These are phyloP conservation scores for Rhodotorula sp. DNA, from an alignment of 1,284 basidiomycete genomes.

Conservation along the genomic window DNA sequence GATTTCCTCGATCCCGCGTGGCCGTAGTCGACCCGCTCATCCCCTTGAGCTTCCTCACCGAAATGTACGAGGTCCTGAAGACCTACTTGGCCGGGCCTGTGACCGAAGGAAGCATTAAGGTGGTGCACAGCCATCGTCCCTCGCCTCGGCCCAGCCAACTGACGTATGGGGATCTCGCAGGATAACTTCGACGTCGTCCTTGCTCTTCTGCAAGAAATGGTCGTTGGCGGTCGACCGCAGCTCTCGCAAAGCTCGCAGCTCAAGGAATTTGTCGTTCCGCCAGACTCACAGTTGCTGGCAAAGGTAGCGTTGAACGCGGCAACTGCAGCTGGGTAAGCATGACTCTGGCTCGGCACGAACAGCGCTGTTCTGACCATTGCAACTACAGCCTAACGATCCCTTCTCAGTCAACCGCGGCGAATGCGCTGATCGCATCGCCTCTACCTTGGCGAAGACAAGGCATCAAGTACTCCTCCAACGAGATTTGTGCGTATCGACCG, in stretches of 20 bases:
- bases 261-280: constrained; percentile 35
- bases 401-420: constrained; percentile 22
- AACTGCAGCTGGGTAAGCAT: constrained; percentile 23
- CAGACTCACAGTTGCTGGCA: constrained; percentile 23
- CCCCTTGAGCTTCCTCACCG: constrained; percentile 34
- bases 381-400: constrained; percentile 18
- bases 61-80: constrained; percentile 34
- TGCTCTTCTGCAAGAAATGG: constrained; percentile 38
- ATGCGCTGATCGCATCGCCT: constrained; percentile 33
- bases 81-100: constrained; percentile 33
- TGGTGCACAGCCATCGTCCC: not conserved
- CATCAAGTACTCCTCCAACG: constrained; percentile 40
- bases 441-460: constrained; percentile 38
- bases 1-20: too few relatives aligned
- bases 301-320: constrained; percentile 33
- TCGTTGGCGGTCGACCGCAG: constrained; percentile 29
- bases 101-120: constrained; percentile 37
- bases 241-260: constrained; percentile 31
- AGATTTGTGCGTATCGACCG: constrained; percentile 29
- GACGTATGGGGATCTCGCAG: too few relatives aligned
- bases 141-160: not conserved
- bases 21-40: constrained; percentile 36
- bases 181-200: constrained; percentile 41
- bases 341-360: not conserved
- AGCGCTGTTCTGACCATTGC: too few relatives aligned